Evolutionary conservation across 805 yeast species (phyloP).

Genomic region (Candida ipomoeae): DNA sequence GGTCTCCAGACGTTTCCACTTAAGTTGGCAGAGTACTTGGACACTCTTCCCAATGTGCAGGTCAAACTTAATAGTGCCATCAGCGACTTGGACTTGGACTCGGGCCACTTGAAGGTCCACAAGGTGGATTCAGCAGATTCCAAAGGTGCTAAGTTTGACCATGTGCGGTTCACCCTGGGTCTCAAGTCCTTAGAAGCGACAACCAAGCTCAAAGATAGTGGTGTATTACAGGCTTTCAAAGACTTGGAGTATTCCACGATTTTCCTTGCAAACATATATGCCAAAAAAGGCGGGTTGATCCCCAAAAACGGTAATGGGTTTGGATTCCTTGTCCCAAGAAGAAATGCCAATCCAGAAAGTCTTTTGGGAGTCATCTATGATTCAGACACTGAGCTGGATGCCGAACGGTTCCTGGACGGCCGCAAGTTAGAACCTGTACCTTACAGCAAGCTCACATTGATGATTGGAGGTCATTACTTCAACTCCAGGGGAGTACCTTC

Average conservation of each 20-base stretch:
- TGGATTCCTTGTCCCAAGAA: constrained; percentile 78
- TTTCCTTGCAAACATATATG: constrained; percentile 64
- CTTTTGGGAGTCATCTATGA: constrained; percentile 88
- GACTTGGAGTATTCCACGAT: constrained; percentile 44
- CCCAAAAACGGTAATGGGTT: constrained; percentile 56
- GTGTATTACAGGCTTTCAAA: constrained; percentile 14
- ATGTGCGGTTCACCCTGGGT: constrained; percentile 57
- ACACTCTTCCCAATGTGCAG: constrained; percentile 36
- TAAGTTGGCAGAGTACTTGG: constrained; percentile 36
- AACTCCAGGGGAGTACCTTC: constrained; percentile 32
- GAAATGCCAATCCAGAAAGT: constrained; percentile 46
- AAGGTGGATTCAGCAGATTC: neutral
- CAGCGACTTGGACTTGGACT: constrained; percentile 16
- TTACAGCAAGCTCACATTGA: constrained; percentile 74
- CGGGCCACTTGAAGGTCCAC: constrained; percentile 9
- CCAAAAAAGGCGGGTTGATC: constrained; percentile 34
- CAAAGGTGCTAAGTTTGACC: constrained; percentile 36
- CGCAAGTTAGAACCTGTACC: constrained; percentile 19
- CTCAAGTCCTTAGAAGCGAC: constrained; percentile 37
- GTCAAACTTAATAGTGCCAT: constrained; percentile 30
- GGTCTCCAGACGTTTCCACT: constrained; percentile 57
- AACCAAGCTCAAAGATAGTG: constrained; percentile 7
- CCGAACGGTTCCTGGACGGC: constrained; percentile 16
- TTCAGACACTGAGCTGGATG: constrained; percentile 69
- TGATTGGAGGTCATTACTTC: constrained; percentile 80